Evolutionary conservation across 1,139 yeast genomes (phyloP), one percentile per base, ranked within the genome.

Genomic region (Kodamaea sp.): DNA sequence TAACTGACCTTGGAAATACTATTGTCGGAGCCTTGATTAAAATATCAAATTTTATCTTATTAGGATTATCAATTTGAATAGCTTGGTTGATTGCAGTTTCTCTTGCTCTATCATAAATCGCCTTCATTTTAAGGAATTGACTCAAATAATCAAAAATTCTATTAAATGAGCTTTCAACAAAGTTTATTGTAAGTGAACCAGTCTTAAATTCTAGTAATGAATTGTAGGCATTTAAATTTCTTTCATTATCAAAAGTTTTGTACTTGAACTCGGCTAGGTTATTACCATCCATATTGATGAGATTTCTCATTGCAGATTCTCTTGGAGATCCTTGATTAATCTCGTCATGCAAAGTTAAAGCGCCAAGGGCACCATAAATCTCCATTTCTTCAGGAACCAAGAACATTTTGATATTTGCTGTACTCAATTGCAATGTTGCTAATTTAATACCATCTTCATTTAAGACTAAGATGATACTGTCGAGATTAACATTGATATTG

Each of bases 101-200:
- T 45, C 98, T 75, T 0, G 97, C 95, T 11, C 78, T 69, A 53
- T 92, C 98, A 58, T 84, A 92, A 10, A 90, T 71, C 2, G 80
- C 79, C 59, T 92, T 92, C 96, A 92, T 88, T 50, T 77, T 77
- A 44, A 81, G 84, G 55, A 94, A 86, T 51, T 85, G 85, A 48
- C 78, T 78, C 52, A 88, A 65, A 53, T 81, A 90, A 26, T 75
- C 71, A 31, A 84, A 57, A 8, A 92, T 75, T 47, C 82, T 76
- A 32, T 81, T 73, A 48, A 88, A 73, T 0, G 97, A 85, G 45
- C 81, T 84, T 53, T 90, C 96, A 20, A 88, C 79, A 54, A 89
- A 86, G 55, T 82, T 85, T 6, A 90, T 62, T 36, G 75, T 76
- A 48, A 88, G 66, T 0, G 96, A 79, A 0, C 95, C 95, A 0